Percentiles rank a stretch among this genome's conserved stretches.
These are phyloP conservation scores for Nakazawaea peltata DNA, from an alignment of 805 yeast genomes.

Conservation along the genomic window DNA sequence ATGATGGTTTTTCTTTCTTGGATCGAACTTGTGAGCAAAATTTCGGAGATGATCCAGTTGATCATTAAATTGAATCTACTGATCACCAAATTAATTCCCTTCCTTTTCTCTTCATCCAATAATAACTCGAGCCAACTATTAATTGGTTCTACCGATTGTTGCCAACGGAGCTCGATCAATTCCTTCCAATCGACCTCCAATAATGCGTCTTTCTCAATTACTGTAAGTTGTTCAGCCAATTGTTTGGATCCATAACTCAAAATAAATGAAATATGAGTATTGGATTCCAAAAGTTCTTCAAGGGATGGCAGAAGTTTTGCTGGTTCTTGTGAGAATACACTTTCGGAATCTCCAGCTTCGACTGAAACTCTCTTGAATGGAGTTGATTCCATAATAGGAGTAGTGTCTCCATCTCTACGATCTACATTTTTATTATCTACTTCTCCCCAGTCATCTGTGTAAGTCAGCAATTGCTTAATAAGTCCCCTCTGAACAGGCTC, in stretches of 20 bases:
- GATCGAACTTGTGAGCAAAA: conserved; percentile 56
- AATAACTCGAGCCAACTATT: conserved; percentile 81
- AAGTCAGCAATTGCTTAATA: too few relatives aligned
- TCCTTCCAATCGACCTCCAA: conserved; percentile 91
- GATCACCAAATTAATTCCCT: conserved; percentile 74
- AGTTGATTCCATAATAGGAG: neutral
- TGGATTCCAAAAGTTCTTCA: conserved; percentile 32
- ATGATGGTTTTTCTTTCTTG: conserved; percentile 59
- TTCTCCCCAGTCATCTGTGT: too few relatives aligned
- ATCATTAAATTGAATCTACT: conserved; percentile 83
- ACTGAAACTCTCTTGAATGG: neutral
- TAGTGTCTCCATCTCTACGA: neutral
- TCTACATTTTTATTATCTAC: neutral
- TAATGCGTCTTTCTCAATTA: conserved; percentile 78
- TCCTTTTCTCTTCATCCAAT: conserved; percentile 42
- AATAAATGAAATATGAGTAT: conserved; percentile 74
- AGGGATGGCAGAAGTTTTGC: conserved; percentile 20
- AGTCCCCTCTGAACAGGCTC: conserved; percentile 4
- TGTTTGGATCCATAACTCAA: conserved; percentile 59
- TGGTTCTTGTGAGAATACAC: neutral
- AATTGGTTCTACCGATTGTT: conserved; percentile 53
- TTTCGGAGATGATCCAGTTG: conserved; percentile 88
- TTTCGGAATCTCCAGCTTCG: neutral
- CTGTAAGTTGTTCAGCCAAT: conserved; percentile 75
- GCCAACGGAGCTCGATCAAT: conserved; percentile 70